Evolutionary conservation across 352 stramenopile species (phyloP), one percentile per base, ranked within the genome.

Genomic region (Phytophthora pinifolia): DNA sequence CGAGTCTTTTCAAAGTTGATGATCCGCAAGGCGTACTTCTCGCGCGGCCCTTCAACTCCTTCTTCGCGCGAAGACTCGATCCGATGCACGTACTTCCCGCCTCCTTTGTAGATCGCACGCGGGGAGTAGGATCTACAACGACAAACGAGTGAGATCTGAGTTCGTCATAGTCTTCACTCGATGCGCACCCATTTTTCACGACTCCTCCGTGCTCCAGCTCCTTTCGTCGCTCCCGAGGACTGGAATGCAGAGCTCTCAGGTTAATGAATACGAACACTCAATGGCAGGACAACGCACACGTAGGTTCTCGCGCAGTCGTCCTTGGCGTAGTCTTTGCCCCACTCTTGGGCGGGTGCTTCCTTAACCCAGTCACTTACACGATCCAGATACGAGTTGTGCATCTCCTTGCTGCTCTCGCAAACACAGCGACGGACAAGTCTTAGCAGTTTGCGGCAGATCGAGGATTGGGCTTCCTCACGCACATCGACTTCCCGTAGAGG

Each of bases 401-500:
- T 90, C 58, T 87, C 77, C 37, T 86, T 68, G 31, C 76, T 90
- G 37, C 12, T 27, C 22, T 27, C n/a, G 32, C 15, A 33, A 50
- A 9, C 34, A 62, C 43, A 29, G 9, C 14, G 46, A 15, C n/a
- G 49, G 25, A 17, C 10, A 51, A 38, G 18, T 18, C 12, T n/a
- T 2, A 50, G 14, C 39, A 41, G 32, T 18, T n/a, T 13, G 45
- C 14, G 12, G 12, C 14, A 35, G 5, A 22, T 5, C 13, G 4
- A 15, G 15, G n/a, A 14, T 32, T 35, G 15, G 34, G 20, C 65
- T 55, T 27, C 22, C 22, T 27, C 22, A 27, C 22, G 22, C 41
- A 84, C 76, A 57, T 74, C 4, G 70, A 76, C 54, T 86, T 86
- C 39, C 73, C 76, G 55, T 86, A 86, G 34, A 86, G 49, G 13